phyloP scores from a whole-genome alignment of 78 protist species.

The Tieghemostelium lacteum region DNA sequence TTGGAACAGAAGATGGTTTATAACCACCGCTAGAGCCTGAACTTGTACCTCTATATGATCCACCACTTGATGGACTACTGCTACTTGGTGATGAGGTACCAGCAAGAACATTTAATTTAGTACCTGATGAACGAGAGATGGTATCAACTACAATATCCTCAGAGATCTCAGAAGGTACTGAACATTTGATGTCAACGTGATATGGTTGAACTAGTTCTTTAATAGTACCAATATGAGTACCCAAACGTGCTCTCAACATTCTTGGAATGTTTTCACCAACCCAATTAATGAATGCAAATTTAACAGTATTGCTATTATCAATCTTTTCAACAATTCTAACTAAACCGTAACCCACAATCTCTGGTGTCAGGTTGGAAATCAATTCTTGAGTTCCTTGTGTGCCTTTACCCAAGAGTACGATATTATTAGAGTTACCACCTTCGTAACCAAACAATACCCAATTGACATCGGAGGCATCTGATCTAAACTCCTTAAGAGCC shows the following conservation, averaged over 20 bases:
- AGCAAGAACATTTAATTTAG: constrained; percentile 23
- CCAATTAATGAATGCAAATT: constrained; percentile 77
- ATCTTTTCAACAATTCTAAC: constrained; percentile 69
- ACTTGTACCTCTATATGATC: neutral
- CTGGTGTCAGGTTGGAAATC: neutral
- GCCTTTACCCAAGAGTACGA: constrained; percentile 61
- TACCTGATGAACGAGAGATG: constrained; percentile 54
- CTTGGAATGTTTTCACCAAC: constrained; percentile 74
- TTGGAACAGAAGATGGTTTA: constrained; percentile 49
- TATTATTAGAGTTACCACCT: constrained; percentile 54
- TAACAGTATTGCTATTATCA: constrained; percentile 75
- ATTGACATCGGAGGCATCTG: constrained; percentile 47
- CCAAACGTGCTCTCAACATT: constrained; percentile 76
- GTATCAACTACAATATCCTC: constrained; percentile 41
- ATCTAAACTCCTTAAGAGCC: constrained; percentile 70
- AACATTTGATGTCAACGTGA: constrained; percentile 75
- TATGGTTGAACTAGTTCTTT: constrained; percentile 66
- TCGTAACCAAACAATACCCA: constrained; percentile 84
- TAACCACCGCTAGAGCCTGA: constrained; percentile 10
- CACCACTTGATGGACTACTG: neutral
- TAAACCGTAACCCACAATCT: constrained; percentile 69
- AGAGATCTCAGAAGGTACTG: constrained; percentile 38
- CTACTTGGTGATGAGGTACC: neutral
- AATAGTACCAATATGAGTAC: constrained; percentile 56
- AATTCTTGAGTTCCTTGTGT: constrained; percentile 45